Base-by-base conservation (phyloP, 1,284 basidiomycete species). In the Taiwanofungus camphoratus region DNA sequence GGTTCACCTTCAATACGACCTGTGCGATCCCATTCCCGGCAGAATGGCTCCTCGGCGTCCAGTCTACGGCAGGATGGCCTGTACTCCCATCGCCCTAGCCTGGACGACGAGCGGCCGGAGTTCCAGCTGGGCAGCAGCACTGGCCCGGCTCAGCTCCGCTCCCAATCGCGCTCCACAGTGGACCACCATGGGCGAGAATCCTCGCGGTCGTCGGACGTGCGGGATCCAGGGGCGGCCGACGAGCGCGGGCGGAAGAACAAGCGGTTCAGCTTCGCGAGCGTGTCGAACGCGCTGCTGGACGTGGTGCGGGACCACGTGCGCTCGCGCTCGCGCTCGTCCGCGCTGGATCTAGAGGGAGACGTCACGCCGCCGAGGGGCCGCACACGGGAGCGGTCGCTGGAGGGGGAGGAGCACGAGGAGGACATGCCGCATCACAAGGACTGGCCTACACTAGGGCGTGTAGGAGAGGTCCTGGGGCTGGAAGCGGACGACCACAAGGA, bases 401-500 rank as follows among this genome's bases (percentile, higher is more conserved):
- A 60, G 42, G 50, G 55, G 53, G 44, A 40, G 29, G 52, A 46
- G 11, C 40, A 35, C 6, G 52, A 44, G 33, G 36, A 41, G 20
- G 27, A 34, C 20, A 36, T 19, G 44, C 16, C 29, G 31, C 26
- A 40, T 1, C 49, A 45, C 16, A 43, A 52, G 42, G 55, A 57
- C 36, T 30, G 35, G 13, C 53, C 59, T 5, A 41, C 58, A 34
- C 44, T 58, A 4, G 57, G 47, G 33, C 49, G 53, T 52, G 49
- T 76, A 24, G 64, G 61, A 19, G 68, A 65, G 49, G 64, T 63
- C 7, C 51, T 69, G 23, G 69, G 65, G 38, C 54, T 62, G 16
- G 72, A 74, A 8, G 57, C 56, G 35, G 73, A 75, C 18, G 74
- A 78, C 27, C 59, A 64, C 30, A 71, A 71, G 59, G 66, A 67